Base-by-base conservation (phyloP, 441 rosid species). In the Populus hybrid region DNA sequence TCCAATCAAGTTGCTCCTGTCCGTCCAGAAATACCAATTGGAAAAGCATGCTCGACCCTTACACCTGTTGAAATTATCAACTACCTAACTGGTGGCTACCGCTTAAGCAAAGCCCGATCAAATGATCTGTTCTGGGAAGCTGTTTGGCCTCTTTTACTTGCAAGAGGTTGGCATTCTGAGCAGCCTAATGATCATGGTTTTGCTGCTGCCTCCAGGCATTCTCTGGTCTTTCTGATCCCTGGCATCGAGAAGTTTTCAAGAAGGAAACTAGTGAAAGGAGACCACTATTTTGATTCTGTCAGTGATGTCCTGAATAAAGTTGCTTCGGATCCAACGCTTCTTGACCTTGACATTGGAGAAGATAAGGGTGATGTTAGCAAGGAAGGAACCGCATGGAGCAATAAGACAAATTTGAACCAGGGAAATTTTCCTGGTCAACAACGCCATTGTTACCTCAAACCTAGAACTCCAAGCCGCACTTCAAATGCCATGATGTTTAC, bases 91-190 rank as follows among this genome's bases (percentile, higher is more conserved):
- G 92, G 94, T 59, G 86, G 80, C 78, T 84, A 80, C 79, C 78
- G 94, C 75, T 76, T 90, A 81, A 90, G 94, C 77, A 90, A 90
- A 83, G 89, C 91, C n/a, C 84, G 89, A 50, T 87, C 91, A 16
- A 84, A 68, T 69, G 90, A 90, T 78, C 89, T 89, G 56, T 89
- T 90, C 84, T 89, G 92, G 92, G 92, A 90, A 82, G 92, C 92
- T 76, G 89, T 90, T 76, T 90, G 92, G 91, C 92, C 92, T 76
- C 89, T 91, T 14, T 84, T 90, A 23, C 82, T 88, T 76, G 94
- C 91, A 38, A 86, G 88, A 77, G 94, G 92, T 33, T 90, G 94
- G 94, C 91, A 86, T 78, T 90, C 91, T 10, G 92, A 90, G 84
- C 86, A 86, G 81, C 91, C 90, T 9, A 80, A 81, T 64, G 81